Evolutionary conservation across 331 rosid species (phyloP).

Genomic region (Rosa hybrid): DNA sequence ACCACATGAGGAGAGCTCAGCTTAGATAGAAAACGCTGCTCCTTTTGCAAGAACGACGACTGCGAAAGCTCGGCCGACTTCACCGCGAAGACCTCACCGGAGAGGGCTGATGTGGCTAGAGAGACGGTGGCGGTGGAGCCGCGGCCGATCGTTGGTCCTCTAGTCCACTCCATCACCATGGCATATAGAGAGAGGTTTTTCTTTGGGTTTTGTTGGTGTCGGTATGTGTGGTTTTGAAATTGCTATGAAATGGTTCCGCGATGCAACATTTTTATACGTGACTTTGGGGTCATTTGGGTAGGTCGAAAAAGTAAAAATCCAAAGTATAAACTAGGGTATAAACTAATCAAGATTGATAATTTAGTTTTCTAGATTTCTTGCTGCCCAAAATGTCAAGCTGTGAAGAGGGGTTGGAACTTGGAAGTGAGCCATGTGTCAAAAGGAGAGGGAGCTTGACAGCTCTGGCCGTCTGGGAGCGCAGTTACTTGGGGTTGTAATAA

Average conservation of each 20-base stretch:
- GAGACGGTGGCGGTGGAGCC: conserved; percentile 53
- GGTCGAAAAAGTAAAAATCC: not conserved
- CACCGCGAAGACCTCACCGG: conserved; percentile 41
- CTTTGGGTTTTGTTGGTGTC: not conserved
- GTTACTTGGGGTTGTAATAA: conserved; percentile 28
- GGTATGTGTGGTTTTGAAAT: not conserved
- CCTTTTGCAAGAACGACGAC: conserved; percentile 35
- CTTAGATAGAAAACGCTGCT: conserved; percentile 38
- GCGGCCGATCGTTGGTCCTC: conserved; percentile 50
- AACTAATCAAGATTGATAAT: not conserved
- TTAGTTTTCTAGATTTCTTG: not conserved
- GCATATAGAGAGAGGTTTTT: not conserved
- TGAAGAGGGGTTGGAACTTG: not conserved
- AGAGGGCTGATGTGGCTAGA: conserved; percentile 19
- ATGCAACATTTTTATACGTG: not conserved
- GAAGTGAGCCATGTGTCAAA: conserved; percentile 28
- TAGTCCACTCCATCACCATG: conserved; percentile 48
- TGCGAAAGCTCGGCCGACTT: conserved; percentile 40
- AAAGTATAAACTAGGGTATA: conserved; percentile 9
- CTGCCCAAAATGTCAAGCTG: not conserved
- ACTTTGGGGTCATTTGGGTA: not conserved
- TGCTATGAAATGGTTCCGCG: conserved; percentile 5
- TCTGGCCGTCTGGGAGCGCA: conserved; percentile 31
- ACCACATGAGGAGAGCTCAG: conserved; percentile 36
- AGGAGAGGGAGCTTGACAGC: conserved; percentile 30